These are phyloP conservation scores for Neonectria coccinea DNA, from an alignment of 2,329 filamentous ascomycete genomes.

Conservation along the genomic window DNA sequence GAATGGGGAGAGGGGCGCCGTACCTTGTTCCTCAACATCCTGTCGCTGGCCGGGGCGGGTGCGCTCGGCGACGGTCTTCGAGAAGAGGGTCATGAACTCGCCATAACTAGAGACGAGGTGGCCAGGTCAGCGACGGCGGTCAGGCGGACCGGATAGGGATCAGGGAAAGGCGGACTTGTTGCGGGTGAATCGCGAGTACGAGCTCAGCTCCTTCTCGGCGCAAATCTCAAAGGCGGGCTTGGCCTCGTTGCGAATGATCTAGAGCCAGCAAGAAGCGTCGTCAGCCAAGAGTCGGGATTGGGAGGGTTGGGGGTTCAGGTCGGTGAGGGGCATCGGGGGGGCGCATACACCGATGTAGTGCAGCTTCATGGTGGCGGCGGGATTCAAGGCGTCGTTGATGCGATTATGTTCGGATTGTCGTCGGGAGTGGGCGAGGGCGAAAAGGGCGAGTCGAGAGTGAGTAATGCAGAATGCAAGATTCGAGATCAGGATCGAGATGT, in stretches of 20 bases:
- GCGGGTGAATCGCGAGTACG: slow-evolving; percentile 84
- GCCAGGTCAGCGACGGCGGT: slow-evolving; percentile 31
- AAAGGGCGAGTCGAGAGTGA: not conserved
- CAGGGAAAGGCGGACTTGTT: slow-evolving; percentile 64
- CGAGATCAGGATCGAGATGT: slow-evolving; percentile 14
- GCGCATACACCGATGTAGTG: slow-evolving; percentile 84
- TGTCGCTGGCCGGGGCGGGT: slow-evolving; percentile 85
- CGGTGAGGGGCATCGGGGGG: slow-evolving; percentile 42
- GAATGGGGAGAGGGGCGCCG: slow-evolving; percentile 24
- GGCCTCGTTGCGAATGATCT: slow-evolving; percentile 85
- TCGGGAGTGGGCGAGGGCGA: not conserved
- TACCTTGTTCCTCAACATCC: slow-evolving; percentile 85
- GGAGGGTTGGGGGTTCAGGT: slow-evolving; percentile 25
- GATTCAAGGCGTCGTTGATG: slow-evolving; percentile 5
- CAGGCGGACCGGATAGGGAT: not conserved
- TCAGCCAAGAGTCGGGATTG: slow-evolving; percentile 35
- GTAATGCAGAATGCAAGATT: slow-evolving; percentile 28
- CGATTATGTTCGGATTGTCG: not conserved
- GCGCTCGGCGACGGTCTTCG: slow-evolving; percentile 87
- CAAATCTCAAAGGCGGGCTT: slow-evolving; percentile 82
- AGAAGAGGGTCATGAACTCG: slow-evolving; percentile 85
- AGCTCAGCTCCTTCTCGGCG: slow-evolving; percentile 80
- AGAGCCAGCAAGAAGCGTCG: slow-evolving; percentile 37
- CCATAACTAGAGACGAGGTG: slow-evolving; percentile 54
- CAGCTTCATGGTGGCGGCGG: slow-evolving; percentile 76